Percentiles rank a stretch among this genome's conserved stretches.
These are phyloP conservation scores for Syncephalastrum contaminatum DNA, from an alignment of 371 early-diverging fungal genomes.

Conservation along the genomic window DNA sequence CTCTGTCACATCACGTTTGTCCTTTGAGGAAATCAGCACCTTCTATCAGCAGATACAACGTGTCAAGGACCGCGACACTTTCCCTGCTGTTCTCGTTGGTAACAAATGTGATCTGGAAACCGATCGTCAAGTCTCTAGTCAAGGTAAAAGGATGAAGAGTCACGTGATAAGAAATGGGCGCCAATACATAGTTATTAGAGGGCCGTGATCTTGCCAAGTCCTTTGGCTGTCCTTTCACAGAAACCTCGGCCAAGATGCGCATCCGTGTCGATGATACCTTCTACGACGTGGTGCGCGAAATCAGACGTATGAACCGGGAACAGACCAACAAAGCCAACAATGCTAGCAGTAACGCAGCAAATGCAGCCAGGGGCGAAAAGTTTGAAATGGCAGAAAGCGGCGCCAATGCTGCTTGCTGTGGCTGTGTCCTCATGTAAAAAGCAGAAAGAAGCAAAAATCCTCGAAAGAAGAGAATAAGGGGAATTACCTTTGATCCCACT, in stretches of 20 bases:
- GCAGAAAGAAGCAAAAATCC: too few relatives aligned
- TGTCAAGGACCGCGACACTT: constrained; percentile 77
- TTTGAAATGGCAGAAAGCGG: constrained; percentile 11
- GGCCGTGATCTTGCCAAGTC: constrained; percentile 79
- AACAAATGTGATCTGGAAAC: constrained; percentile 87
- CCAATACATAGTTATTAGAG: constrained; percentile 39
- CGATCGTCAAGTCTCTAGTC: constrained; percentile 77
- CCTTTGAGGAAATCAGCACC: constrained; percentile 68
- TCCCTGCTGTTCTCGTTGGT: constrained; percentile 81
- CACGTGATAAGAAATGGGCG: background rate
- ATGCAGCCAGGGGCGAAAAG: constrained; percentile 12
- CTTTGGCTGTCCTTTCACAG: constrained; percentile 79
- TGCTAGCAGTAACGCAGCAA: constrained; percentile 17
- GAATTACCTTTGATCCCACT: too few relatives aligned
- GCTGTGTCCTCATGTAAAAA: constrained; percentile 24
- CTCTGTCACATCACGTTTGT: constrained; percentile 57
- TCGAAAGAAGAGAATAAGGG: too few relatives aligned
- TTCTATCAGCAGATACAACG: constrained; percentile 64
- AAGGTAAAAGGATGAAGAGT: constrained; percentile 34
- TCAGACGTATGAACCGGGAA: constrained; percentile 73
- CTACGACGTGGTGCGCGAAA: constrained; percentile 82
- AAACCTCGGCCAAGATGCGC: constrained; percentile 89
- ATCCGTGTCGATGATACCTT: constrained; percentile 93
- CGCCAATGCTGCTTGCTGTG: constrained; percentile 14
- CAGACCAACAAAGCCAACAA: constrained; percentile 9